These are phyloP conservation scores for Teratosphaeria pseudoeucalypti DNA, from an alignment of 2,329 filamentous ascomycete species.

Conservation along the genomic window DNA sequence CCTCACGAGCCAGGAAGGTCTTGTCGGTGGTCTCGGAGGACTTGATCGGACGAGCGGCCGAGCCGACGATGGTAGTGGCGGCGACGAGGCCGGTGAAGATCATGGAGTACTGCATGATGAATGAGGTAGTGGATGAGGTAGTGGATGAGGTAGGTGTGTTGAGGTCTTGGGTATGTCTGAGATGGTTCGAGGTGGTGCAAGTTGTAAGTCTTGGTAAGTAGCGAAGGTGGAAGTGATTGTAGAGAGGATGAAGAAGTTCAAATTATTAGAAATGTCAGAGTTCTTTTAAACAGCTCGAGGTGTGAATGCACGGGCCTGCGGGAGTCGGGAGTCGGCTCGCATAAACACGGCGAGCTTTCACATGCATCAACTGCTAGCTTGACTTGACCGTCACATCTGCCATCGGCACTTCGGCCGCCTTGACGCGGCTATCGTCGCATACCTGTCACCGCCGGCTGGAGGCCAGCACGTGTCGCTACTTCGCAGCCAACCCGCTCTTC, in stretches of 20 bases:
- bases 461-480: constrained; percentile 4
- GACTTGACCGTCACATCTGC: neutral
- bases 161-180: neutral
- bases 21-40: neutral
- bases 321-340: neutral
- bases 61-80: neutral
- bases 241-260: neutral
- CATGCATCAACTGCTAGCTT: neutral
- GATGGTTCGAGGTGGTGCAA: neutral
- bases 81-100: neutral
- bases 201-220: neutral
- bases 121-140: neutral
- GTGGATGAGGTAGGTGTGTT: neutral
- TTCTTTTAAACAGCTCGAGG: neutral
- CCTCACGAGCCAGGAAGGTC: neutral
- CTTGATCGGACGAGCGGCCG: neutral
- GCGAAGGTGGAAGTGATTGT: neutral
- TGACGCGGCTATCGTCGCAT: neutral
- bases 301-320: neutral
- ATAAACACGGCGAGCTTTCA: neutral
- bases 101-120: neutral
- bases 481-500: constrained; percentile 26
- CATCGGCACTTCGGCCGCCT: neutral
- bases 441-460: neutral
- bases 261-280: neutral